Conservation (phyloP, 1,139 yeast species). For the Candida glucosophila region DNA sequence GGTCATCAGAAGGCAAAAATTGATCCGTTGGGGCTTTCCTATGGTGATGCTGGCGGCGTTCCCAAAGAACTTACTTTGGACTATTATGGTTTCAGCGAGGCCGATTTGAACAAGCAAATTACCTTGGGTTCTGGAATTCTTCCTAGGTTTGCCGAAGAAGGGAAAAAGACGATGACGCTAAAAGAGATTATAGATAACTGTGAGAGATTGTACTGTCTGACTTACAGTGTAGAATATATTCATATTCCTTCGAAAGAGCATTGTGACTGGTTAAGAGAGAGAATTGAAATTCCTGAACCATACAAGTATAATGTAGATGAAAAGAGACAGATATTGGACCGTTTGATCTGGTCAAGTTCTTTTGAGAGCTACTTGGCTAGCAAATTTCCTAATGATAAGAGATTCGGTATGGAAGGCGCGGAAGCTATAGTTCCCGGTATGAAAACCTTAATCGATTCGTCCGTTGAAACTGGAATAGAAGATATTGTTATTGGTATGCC, state of each 20-base stretch:
- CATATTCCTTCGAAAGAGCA: conserved; percentile 93
- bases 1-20: conserved; percentile 94
- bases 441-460: conserved; percentile 88
- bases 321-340: conserved; percentile 92
- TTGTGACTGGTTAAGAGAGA: conserved; percentile 97
- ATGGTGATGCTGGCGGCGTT: conserved; percentile 56
- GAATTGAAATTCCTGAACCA: conserved; percentile 89
- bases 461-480: conserved; percentile 90
- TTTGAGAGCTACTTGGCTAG: conserved; percentile 89
- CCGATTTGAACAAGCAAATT: conserved; percentile 75
- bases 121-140: conserved; percentile 95
- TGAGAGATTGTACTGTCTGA: conserved; percentile 78
- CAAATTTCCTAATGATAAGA: conserved; percentile 96
- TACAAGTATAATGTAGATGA: conserved; percentile 78
- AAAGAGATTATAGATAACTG: conserved; percentile 71
- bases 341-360: conserved; percentile 93
- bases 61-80: conserved; percentile 90
- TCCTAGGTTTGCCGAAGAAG: conserved; percentile 77
- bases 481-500: conserved; percentile 99
- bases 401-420: conserved; percentile 98
- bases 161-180: conserved; percentile 58
- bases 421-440: conserved; percentile 96
- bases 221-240: conserved; percentile 90
- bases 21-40: conserved; percentile 88
- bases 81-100: conserved; percentile 82